These are phyloP conservation scores for Ligustrum vulgare DNA, from an alignment of 257 asterid species.

Conservation along the genomic window DNA sequence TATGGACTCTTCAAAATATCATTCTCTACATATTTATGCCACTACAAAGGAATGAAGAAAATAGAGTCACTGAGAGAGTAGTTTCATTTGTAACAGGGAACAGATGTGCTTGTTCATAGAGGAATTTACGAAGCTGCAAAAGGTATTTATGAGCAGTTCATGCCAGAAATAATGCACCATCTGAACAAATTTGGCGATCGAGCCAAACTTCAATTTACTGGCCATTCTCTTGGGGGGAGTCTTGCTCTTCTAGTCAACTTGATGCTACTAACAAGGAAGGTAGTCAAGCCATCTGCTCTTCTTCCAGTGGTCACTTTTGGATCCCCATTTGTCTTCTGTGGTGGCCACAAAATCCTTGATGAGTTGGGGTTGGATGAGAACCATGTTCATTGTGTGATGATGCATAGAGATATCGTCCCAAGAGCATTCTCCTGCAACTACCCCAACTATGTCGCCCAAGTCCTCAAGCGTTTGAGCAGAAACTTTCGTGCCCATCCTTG, in stretches of 20 bases:
- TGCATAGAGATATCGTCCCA: slow-evolving; percentile 93
- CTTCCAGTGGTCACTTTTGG: slow-evolving; percentile 91
- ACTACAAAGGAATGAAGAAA: background rate
- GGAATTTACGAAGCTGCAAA: slow-evolving; percentile 97
- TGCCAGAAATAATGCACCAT: slow-evolving; percentile 74
- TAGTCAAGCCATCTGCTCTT: slow-evolving; percentile 47
- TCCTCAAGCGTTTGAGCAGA: slow-evolving; percentile 66
- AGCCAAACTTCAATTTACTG: slow-evolving; percentile 82
- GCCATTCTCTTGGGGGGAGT: slow-evolving; percentile 96
- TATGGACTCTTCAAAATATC: background rate
- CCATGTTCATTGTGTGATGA: slow-evolving; percentile 73
- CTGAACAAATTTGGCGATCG: slow-evolving; percentile 52
- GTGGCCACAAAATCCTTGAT: slow-evolving; percentile 65
- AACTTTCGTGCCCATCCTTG: slow-evolving; percentile 77
- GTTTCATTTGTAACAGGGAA: slow-evolving; percentile 43
- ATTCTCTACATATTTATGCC: background rate
- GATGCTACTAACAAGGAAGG: slow-evolving; percentile 68
- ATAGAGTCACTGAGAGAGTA: background rate
- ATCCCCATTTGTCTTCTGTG: slow-evolving; percentile 82
- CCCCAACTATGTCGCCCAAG: slow-evolving; percentile 65
- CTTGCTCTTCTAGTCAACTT: slow-evolving; percentile 79
- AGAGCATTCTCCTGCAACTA: slow-evolving; percentile 89
- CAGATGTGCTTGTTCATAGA: slow-evolving; percentile 73
- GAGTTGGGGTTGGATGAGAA: slow-evolving; percentile 63
- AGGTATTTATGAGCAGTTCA: slow-evolving; percentile 77